Base-by-base conservation (phyloP, 768 basidiomycete genomes). In the Tulasnella calospora region DNA sequence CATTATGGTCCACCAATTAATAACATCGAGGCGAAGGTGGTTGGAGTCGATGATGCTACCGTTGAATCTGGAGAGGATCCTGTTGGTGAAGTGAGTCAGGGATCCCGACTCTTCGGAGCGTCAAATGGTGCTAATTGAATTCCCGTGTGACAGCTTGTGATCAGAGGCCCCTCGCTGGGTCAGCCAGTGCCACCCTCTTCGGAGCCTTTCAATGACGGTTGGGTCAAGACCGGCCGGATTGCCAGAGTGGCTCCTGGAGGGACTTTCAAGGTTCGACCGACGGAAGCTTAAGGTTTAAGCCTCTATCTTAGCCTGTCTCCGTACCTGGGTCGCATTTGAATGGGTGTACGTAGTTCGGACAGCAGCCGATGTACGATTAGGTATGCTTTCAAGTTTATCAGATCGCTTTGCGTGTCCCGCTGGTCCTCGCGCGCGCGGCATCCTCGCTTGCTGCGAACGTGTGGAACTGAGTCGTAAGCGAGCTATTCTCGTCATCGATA, bases 11-110 rank as follows among this genome's bases (percentile, higher is more conserved):
- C 95, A 3, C 96, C 96, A 2, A 89, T 90, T n/a, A 87, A 91
- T 76, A 96, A 96, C 81, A 86, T 95, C 0, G 96, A 98, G 83
- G 90, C 89, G 7, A 92, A 95, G 82, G 86, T 98, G n/a, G 82
- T 88, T 0, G 90, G 88, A 0, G 88, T 94, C 13, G 86, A 91
- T 61, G 94, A 96, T 76, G 86, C 86, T 0, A 83, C 84, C 13
- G 86, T 94, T 10, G 94, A 94, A 82, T 84, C 81, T 2, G 93
- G 92, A 2, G 87, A 70, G 2, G 92, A 94, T 81, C 93, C 93
- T 2, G 84, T 82, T 9, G 94, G 94, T 0, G 82, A 83, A 35
- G 84, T 95, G 69, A 78, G 82, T 78, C 35, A 73, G 23, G 9
- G 13, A 17, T 38, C 36, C 23, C 9, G 33, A 38, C 35, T 13